Evolutionary conservation across 2,329 filamentous ascomycete genomes (phyloP), one percentile per base, ranked within the genome.

Genomic region (Colletotrichum sp.): DNA sequence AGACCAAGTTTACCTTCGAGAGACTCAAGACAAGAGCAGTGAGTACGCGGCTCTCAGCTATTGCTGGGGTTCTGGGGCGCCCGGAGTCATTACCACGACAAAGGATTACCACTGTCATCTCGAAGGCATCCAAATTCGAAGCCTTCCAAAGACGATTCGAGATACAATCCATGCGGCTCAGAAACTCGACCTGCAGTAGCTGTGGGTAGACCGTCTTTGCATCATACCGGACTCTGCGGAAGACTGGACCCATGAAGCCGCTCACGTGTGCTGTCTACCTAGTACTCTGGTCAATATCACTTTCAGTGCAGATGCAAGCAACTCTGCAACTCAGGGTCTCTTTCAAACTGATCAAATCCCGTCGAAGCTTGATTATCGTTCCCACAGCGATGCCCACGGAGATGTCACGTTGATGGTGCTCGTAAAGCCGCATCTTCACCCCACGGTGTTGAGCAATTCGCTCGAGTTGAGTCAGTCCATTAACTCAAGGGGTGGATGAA

Each of bases 71-170:
- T 13, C n/a, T 0, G 44, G 44, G 10, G 44, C 44, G 10, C 44
- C n/a, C 8, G n/a, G 44, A 21, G 6, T 21, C 10, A 13, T 49
- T 21, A 49, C 44, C n/a, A 49, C 44, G 10, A 21, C 10, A 21
- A 49, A 49, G 10, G 8, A 49, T 13, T 5, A 49, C 10, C 44
- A 49, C 5, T 49, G 6, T 7, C 44, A 52, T 21, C n/a, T 52
- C 1, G n/a, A 13, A 1, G n/a, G n/a, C n/a, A 52, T 21, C n/a
- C 2, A 52, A 52, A 21, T 52, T 0, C 44, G 5, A 3, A 21
- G n/a, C 12, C 2, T 52, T 3, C 44, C n/a, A 1, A 52, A 1
- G 0, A 52, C 44, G 0, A 52, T 52, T 13, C 2, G n/a, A 13
- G 44, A 52, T 52, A 3, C 44, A 1, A 13, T 52, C 6, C 44